Percentiles rank a stretch among this genome's conserved stretches.
phyloP scores from a whole-genome alignment of 192 early-diverging fungal genomes.

The Coemansia sp. region DNA sequence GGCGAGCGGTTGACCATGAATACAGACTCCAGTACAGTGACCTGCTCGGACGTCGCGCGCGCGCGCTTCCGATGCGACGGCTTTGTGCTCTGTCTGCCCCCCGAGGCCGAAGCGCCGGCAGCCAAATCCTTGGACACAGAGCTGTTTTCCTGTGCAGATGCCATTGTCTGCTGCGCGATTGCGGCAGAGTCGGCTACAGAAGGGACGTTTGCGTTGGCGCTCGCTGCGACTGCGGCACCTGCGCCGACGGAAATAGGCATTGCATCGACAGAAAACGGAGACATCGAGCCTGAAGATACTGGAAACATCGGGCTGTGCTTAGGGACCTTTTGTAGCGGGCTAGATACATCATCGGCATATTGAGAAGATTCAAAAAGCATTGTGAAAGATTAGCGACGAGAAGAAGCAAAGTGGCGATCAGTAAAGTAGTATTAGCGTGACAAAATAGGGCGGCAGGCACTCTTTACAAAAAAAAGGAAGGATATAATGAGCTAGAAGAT shows the following conservation, averaged over 20 bases:
- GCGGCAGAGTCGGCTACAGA: background rate
- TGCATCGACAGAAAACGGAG: slow-evolving; percentile 1
- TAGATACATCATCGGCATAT: slow-evolving; percentile 17
- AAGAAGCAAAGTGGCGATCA: too few relatives aligned
- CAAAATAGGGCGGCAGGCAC: too few relatives aligned
- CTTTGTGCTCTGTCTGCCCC: slow-evolving; percentile 14
- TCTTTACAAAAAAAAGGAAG: too few relatives aligned
- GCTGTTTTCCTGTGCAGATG: background rate
- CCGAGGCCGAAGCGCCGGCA: slow-evolving; percentile 4
- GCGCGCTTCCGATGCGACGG: slow-evolving; percentile 57
- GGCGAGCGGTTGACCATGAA: slow-evolving; percentile 71
- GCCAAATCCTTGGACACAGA: background rate
- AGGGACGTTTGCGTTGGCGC: slow-evolving; percentile 1
- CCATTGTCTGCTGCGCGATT: background rate
- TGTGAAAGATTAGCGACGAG: background rate
- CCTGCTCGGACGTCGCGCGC: slow-evolving; percentile 69
- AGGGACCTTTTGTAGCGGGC: slow-evolving; percentile 5
- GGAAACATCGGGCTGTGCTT: slow-evolving; percentile 18
- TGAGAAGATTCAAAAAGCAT: slow-evolving; percentile 19
- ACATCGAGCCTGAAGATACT: slow-evolving; percentile 8
- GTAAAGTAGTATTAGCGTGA: too few relatives aligned
- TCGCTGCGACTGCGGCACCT: background rate
- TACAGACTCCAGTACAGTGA: slow-evolving; percentile 66
- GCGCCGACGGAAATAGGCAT: slow-evolving; percentile 2
- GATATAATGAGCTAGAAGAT: too few relatives aligned